phyloP scores from a whole-genome alignment of 108 stramenopile genomes.

The Nannochloropsis granulata region DNA sequence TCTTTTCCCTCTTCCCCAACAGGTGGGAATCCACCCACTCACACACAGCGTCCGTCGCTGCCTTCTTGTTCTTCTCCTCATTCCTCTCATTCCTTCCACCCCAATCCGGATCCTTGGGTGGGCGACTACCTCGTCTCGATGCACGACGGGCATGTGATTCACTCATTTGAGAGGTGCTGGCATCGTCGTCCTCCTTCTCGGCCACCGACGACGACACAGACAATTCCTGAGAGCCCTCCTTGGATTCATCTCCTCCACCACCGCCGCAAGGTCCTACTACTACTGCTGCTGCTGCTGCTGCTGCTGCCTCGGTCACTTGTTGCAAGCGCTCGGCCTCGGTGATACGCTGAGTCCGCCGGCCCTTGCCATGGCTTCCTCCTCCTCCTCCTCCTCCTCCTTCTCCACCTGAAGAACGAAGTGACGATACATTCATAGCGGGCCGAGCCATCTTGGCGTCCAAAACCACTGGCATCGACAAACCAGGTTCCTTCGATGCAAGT shows the following conservation, averaged over 20 bases:
- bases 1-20: neutral
- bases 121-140: neutral
- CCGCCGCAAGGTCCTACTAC: neutral
- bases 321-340: neutral
- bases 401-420: too few species aligned
- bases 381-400: too few species aligned
- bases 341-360: neutral
- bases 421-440: neutral
- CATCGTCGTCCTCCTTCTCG: neutral
- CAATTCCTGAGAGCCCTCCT: neutral
- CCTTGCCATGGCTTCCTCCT: neutral
- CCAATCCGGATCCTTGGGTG: neutral
- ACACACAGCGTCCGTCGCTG: neutral
- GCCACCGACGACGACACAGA: neutral
- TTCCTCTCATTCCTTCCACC: neutral
- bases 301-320: neutral
- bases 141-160: neutral
- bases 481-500: neutral
- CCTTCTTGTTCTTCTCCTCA: neutral
- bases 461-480: neutral
- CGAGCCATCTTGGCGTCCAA: neutral
- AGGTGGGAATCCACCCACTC: neutral
- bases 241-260: neutral
- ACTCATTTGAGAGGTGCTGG: neutral
- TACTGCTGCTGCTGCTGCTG: neutral